Evolutionary conservation across 2,329 filamentous ascomycete species (phyloP).

Genomic region (Phaeomoniella chlamydospora): DNA sequence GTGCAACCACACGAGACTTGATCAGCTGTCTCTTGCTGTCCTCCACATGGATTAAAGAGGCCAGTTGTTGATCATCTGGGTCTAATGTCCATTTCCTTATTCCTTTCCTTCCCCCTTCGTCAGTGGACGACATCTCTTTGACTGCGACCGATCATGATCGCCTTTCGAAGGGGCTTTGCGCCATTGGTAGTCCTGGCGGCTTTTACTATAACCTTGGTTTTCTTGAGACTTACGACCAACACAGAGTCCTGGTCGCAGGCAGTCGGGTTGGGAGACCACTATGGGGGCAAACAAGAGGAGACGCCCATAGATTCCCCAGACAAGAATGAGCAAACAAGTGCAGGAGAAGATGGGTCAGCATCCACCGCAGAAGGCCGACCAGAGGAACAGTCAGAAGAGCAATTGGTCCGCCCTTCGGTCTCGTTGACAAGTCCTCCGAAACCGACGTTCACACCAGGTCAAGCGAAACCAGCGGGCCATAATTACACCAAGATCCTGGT

Average conservation of each 20-base stretch:
- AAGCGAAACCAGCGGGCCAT: conserved; percentile 27
- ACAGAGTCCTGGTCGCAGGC: conserved; percentile 12
- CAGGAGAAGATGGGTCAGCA: not conserved
- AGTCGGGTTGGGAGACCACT: conserved; percentile 20
- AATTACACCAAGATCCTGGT: conserved; percentile 40
- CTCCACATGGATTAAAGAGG: no score
- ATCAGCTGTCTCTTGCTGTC: no score
- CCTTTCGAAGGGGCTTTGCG: not conserved
- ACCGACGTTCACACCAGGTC: conserved; percentile 16
- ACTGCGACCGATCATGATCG: not conserved
- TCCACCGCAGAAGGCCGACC: no score
- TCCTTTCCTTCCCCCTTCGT: no score
- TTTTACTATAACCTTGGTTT: not conserved
- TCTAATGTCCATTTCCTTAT: no score
- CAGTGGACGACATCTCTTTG: no score
- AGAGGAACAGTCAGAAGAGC: not conserved
- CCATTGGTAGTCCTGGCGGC: not conserved
- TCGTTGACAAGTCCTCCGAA: no score
- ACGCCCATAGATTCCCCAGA: not conserved
- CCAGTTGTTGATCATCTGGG: no score
- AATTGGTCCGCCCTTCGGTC: conserved; percentile 2
- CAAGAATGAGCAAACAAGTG: not conserved
- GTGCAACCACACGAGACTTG: no score
- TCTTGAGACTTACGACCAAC: not conserved
- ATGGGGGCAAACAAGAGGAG: not conserved